phyloP scores from a whole-genome alignment of 352 stramenopile genomes.

The Phytophthora sp. region DNA sequence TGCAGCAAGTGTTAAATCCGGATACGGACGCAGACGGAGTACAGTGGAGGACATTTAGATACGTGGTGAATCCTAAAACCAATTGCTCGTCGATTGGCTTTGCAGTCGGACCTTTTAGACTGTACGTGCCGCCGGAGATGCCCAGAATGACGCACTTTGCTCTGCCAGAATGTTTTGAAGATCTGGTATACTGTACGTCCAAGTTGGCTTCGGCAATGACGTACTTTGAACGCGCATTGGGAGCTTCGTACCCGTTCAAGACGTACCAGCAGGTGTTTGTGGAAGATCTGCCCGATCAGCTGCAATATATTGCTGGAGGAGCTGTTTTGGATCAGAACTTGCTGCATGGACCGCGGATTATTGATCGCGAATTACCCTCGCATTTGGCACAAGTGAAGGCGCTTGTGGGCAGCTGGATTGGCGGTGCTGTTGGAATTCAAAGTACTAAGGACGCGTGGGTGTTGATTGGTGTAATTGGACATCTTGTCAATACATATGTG shows the following conservation, averaged over 20 bases:
- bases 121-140: slow-evolving; percentile 82
- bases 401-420: slow-evolving; percentile 82
- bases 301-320: slow-evolving; percentile 71
- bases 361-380: slow-evolving; percentile 81
- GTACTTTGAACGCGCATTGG: slow-evolving; percentile 80
- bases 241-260: slow-evolving; percentile 81
- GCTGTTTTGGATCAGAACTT: slow-evolving; percentile 83
- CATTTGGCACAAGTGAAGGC: slow-evolving; percentile 84
- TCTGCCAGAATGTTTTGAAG: slow-evolving; percentile 76
- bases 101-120: slow-evolving; percentile 75
- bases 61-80: slow-evolving; percentile 82
- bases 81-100: slow-evolving; percentile 86
- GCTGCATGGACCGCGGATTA: slow-evolving; percentile 78
- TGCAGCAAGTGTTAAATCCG: slow-evolving; percentile 75
- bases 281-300: slow-evolving; percentile 76
- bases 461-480: slow-evolving; percentile 77
- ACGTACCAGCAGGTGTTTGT: slow-evolving; percentile 90
- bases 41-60: slow-evolving; percentile 75
- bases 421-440: slow-evolving; percentile 77
- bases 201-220: slow-evolving; percentile 77
- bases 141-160: slow-evolving; percentile 86
- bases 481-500: slow-evolving; percentile 86
- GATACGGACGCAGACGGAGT: slow-evolving; percentile 47
- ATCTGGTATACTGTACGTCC: slow-evolving; percentile 76
- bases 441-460: slow-evolving; percentile 90